Conservation (phyloP, 345 rosid species). For the Eutrema heterophyllum region DNA sequence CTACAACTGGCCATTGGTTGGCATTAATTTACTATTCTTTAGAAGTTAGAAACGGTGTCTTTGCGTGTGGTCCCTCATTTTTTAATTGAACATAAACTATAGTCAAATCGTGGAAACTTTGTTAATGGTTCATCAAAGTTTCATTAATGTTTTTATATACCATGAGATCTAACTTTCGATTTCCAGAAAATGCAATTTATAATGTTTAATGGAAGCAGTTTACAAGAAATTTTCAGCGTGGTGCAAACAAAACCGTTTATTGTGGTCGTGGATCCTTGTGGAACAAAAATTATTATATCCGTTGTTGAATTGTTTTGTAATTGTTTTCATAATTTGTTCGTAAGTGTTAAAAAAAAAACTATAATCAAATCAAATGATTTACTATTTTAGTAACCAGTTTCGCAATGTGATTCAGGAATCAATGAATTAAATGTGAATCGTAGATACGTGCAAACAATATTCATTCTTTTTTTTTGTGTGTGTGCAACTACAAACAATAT, state of each 20-base stretch:
- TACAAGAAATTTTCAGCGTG: too few species aligned
- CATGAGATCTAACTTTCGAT: too few species aligned
- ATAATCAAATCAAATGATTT: background rate
- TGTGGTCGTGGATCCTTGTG: too few species aligned
- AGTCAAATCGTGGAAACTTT: background rate
- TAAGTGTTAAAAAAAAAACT: background rate
- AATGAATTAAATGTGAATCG: background rate
- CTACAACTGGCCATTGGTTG: slow-evolving; percentile 31
- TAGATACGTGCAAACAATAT: background rate
- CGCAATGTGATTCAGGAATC: background rate
- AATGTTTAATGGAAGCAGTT: too few species aligned
- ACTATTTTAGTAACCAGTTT: background rate
- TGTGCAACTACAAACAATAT: background rate
- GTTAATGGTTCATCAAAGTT: too few species aligned
- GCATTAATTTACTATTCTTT: slow-evolving; percentile 1
- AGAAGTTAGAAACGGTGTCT: slow-evolving; percentile 8
- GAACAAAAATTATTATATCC: too few species aligned
- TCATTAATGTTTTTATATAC: too few species aligned
- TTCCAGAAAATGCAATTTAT: too few species aligned
- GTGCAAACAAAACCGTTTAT: too few species aligned
- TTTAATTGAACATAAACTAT: background rate
- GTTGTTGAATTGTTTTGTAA: too few species aligned
- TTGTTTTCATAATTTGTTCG: too few species aligned
- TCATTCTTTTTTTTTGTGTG: background rate
- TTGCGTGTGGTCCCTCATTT: slow-evolving; percentile 23